Conservation (phyloP, 352 stramenopile genomes). For the Phytophthora brassicae region DNA sequence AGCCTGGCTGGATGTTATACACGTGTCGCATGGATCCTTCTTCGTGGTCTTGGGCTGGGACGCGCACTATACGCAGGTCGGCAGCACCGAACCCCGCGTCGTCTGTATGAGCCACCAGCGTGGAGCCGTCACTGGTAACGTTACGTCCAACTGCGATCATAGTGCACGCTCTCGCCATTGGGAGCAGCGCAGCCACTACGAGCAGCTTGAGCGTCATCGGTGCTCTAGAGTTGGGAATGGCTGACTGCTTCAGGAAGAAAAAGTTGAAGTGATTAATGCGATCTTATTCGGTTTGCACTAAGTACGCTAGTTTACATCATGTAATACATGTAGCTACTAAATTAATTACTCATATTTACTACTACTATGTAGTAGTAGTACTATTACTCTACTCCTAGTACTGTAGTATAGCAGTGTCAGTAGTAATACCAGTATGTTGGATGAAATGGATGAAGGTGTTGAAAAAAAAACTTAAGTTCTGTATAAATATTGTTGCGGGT, state of each 20-base stretch:
- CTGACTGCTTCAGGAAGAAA: neutral
- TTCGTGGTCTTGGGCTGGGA: slow-evolving; percentile 81
- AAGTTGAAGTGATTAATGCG: slow-evolving; percentile 32
- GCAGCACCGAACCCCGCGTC: slow-evolving; percentile 81
- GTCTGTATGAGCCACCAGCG: slow-evolving; percentile 89
- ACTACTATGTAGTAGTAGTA: no score
- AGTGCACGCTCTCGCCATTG: slow-evolving; percentile 64
- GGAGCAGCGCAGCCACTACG: slow-evolving; percentile 3
- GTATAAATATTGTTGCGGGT: slow-evolving; percentile 32
- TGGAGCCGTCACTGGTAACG: slow-evolving; percentile 83
- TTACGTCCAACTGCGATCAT: slow-evolving; percentile 86
- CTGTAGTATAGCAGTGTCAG: no score
- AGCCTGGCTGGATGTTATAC: slow-evolving; percentile 71
- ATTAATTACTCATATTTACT: no score
- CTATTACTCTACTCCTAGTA: no score
- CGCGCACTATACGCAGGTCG: slow-evolving; percentile 90
- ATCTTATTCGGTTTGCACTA: slow-evolving; percentile 12
- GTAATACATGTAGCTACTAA: no score
- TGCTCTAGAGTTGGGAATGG: neutral
- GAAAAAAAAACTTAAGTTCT: neutral
- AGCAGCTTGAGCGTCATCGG: slow-evolving; percentile 8
- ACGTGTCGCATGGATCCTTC: slow-evolving; percentile 50
- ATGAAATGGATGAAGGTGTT: neutral
- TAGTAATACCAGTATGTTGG: no score
- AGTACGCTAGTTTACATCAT: no score